Evolutionary conservation across 768 basidiomycete species (phyloP).

Genomic region (Rubroboletus pulcherrimus): DNA sequence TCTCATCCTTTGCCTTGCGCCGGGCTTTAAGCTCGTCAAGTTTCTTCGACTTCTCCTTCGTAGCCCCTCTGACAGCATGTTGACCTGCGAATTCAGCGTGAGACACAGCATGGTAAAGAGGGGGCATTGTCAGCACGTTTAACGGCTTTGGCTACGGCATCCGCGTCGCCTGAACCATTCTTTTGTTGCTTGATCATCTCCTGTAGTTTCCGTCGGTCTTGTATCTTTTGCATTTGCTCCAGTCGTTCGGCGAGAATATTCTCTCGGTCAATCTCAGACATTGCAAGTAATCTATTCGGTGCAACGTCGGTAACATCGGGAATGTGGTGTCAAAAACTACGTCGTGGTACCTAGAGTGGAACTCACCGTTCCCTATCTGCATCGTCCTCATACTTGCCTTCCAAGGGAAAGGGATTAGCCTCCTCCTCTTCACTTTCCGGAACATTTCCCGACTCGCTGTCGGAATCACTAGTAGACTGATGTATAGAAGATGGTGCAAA

Average conservation of each 20-base stretch:
- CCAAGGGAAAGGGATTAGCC: slow-evolving; percentile 78
- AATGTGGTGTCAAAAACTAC: slow-evolving; percentile 26
- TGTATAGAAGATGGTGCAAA: not conserved
- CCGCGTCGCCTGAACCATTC: slow-evolving; percentile 44
- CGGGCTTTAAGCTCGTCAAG: slow-evolving; percentile 83
- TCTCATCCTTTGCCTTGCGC: slow-evolving; percentile 86
- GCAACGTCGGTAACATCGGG: slow-evolving; percentile 5
- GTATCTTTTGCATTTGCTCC: slow-evolving; percentile 74
- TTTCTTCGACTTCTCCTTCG: slow-evolving; percentile 75
- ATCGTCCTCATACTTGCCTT: slow-evolving; percentile 88
- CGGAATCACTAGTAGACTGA: slow-evolving; percentile 33
- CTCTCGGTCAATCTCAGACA: slow-evolving; percentile 90
- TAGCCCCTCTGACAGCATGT: slow-evolving; percentile 67
- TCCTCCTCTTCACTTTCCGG: slow-evolving; percentile 63
- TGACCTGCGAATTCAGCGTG: slow-evolving; percentile 48
- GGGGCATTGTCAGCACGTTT: slow-evolving; percentile 54
- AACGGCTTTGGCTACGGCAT: slow-evolving; percentile 65
- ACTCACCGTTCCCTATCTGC: slow-evolving; percentile 78
- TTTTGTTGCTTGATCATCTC: slow-evolving; percentile 70
- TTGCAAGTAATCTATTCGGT: slow-evolving; percentile 57
- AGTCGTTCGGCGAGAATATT: slow-evolving; percentile 74
- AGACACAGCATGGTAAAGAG: slow-evolving; percentile 3
- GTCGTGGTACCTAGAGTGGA: slow-evolving; percentile 22
- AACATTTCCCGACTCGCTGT: slow-evolving; percentile 47
- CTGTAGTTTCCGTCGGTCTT: slow-evolving; percentile 67